A percentile compares a stretch with the other conserved stretches of the same genome.
These are phyloP conservation scores for Passiflora organensis DNA, from an alignment of 345 rosid genomes.

Conservation along the genomic window DNA sequence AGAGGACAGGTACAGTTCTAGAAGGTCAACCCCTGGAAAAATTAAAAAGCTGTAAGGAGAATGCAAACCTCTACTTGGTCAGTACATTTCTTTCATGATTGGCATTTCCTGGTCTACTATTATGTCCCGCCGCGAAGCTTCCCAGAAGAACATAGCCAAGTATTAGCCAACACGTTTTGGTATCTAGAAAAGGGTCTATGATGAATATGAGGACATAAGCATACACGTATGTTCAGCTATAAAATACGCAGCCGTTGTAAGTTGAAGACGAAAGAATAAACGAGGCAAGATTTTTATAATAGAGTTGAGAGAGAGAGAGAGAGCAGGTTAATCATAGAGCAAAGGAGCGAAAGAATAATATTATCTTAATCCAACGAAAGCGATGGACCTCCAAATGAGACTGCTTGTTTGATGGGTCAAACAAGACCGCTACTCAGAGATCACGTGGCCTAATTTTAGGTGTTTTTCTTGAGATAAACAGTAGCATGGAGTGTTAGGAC, in stretches of 20 bases:
- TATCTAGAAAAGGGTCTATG: no score
- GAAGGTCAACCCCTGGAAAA: conserved; percentile 30
- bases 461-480: not conserved
- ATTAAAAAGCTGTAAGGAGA: conserved; percentile 6
- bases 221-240: not conserved
- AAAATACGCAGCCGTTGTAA: not conserved
- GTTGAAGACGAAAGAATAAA: not conserved
- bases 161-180: no score
- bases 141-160: no score
- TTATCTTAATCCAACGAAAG: not conserved
- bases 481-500: no score
- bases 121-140: no score
- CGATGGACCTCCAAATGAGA: not conserved
- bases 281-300: conserved; percentile 1
- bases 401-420: conserved; percentile 22
- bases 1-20: conserved; percentile 23
- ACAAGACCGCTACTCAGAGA: not conserved
- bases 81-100: not conserved
- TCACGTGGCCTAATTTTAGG: not conserved
- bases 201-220: not conserved
- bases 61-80: not conserved
- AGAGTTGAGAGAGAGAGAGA: conserved; percentile 2
- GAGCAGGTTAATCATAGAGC: no score
- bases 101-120: no score
- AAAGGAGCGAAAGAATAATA: no score